Evolutionary conservation across 352 stramenopile genomes (phyloP), one percentile per base, ranked within the genome.

Genomic region (Plasmopara viticola): DNA sequence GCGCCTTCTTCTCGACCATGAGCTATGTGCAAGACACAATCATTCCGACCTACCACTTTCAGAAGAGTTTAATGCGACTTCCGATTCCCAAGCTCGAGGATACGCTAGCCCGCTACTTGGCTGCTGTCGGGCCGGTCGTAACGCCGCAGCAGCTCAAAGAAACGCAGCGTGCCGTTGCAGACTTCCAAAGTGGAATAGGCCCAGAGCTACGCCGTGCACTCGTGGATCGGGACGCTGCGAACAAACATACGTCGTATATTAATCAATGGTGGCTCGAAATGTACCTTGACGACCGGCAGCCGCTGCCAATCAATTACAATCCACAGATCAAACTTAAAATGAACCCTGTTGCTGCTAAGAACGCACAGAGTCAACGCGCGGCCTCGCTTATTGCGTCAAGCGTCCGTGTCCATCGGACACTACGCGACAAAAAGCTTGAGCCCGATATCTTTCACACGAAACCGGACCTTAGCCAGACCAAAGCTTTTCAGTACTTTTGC

Each of bases 231-330:
- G 87, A 96, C 61, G 74, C 81, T 5, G 72, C 72, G 37, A 78
- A 95, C 64, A 73, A 69, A 53, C 74, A 95, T 68, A 95, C 87
- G 66, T 93, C 78, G 56, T 96, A 95, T 65, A 95, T 95, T 61
- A 94, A 95, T 71, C 73, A 94, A 55, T 95, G 86, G 84, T 96
- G 87, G 87, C 84, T 92, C 29, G 87, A 96, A 50, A 96, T 96
- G 87, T 96, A 96, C 68, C 57, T 96, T 38, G 74, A 48, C 15
- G 85, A 95, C 63, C 86, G 87, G 17, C 77, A 90, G 59, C 74
- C 87, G 43, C 62, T 96, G 39, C 78, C 84, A 29, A 75, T 95
- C 63, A 96, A 96, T 72, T 94, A 93, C 69, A 96, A 95, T 67
- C 87, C 87, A 53, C 85, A 96, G 68, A 78, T 94, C 54, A 90